Evolutionary conservation across 1,139 yeast genomes (phyloP), one percentile per base, ranked within the genome.

Genomic region (Entelexis paramagnoliae): DNA sequence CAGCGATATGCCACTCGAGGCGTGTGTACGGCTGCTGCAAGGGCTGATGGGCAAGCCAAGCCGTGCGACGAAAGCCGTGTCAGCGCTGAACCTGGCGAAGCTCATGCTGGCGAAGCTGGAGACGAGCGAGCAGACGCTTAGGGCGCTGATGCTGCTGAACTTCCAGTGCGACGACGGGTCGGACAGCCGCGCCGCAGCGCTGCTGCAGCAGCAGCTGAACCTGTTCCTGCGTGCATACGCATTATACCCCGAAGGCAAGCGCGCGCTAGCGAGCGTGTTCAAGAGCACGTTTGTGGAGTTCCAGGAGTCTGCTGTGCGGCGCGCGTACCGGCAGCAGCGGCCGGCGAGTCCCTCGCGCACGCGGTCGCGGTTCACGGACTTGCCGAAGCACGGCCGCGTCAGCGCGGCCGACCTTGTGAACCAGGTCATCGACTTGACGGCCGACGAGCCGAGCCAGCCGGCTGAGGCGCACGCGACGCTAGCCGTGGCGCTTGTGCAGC

Each of bases 1-100:
- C 2, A 16, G 38, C 9, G 50, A 49, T n/a, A 13, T 51, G 16
- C 41, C 49, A 2, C 3, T 42, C 3, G 43, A 50, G 4, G 33
- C 32, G 5, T 35, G 50, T 4, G 49, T 49, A 24, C 26, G 43
- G 14, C 48, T 52, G 17, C 46, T 45, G 11, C 29, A 39, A 13
- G 8, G 50, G 7, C 32, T 53, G 20, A 44, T 52, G n/a, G 51
- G 28, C 14, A 29, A 35, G 34, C 78, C 77, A 7, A 71, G 77
- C 61, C 83, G 84, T 0, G 78, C 76, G 40, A 73, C 87, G 26
- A 96, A 86, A 64, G 81, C 91, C 0, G 72, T 79, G 1, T 85
- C 91, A 7, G 96, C 93, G 0, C 95, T 86, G 62, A 95, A 96
- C 0, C 70, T 89, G 28, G 85, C 91, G 62, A 89, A 91, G 67